Evolutionary conservation across 73 alveolate genomes (phyloP).

Genomic region (Paramecium biaurelia): DNA sequence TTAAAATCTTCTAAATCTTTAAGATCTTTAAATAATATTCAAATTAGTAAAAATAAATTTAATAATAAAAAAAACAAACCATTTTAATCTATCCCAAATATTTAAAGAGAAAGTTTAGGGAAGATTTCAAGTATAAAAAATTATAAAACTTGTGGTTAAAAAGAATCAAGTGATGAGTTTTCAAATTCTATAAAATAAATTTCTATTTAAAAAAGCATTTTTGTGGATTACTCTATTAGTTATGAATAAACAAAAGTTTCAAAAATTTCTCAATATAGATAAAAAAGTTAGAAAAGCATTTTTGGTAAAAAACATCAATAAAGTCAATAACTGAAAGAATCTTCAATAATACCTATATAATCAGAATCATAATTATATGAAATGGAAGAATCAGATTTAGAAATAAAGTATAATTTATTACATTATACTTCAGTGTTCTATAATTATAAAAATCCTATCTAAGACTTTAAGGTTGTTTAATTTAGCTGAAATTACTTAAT

Average conservation of each 20-base stretch:
- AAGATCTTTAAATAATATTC: background rate
- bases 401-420: background rate
- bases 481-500: background rate
- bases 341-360: background rate
- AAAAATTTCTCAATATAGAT: background rate
- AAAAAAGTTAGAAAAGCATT: background rate
- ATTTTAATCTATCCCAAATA: background rate
- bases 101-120: background rate
- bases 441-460: background rate
- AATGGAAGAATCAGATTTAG: background rate
- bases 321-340: background rate
- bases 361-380: background rate
- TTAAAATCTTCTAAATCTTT: background rate
- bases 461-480: background rate
- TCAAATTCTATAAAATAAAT: background rate
- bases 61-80: background rate
- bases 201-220: background rate
- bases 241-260: background rate
- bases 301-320: background rate
- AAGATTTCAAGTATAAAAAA: background rate
- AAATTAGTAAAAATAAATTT: background rate
- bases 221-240: background rate
- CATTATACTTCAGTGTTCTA: background rate
- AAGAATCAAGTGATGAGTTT: background rate
- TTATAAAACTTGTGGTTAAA: background rate